Evolutionary conservation across 257 asterid species (phyloP).

Genomic region (Petunia secreta): DNA sequence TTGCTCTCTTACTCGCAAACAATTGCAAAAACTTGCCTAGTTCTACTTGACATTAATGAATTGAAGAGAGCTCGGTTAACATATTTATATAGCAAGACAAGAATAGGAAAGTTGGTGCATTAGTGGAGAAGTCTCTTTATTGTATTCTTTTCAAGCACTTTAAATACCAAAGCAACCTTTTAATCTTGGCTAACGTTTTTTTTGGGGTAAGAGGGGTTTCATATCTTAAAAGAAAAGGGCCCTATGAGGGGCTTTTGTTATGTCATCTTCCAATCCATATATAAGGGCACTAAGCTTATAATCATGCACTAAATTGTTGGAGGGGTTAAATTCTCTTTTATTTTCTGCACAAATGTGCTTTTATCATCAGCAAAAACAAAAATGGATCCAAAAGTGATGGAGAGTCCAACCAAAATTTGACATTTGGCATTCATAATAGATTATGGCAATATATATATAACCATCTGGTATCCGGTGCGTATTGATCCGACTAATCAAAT

Average conservation of each 20-base stretch:
- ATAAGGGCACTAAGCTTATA: conserved; percentile 26
- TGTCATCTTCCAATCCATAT: conserved; percentile 34
- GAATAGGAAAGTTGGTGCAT: not conserved
- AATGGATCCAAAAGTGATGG: conserved; percentile 12
- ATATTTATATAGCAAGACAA: conserved; percentile 10
- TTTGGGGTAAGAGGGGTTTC: not conserved
- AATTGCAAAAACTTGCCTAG: not conserved
- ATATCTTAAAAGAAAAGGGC: not conserved
- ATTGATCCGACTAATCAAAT: no score
- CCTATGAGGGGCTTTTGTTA: conserved; percentile 26
- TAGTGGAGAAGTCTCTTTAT: not conserved
- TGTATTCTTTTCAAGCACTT: not conserved
- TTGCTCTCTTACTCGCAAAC: not conserved
- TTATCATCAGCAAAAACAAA: conserved; percentile 25
- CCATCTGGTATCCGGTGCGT: no score
- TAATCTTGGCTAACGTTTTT: not conserved
- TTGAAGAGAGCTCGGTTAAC: not conserved
- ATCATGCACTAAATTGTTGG: conserved; percentile 27
- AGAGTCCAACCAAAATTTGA: conserved; percentile 3
- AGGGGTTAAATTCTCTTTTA: conserved; percentile 22
- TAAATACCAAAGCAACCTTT: not conserved
- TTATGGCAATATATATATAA: not conserved
- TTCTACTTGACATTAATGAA: conserved; percentile 11
- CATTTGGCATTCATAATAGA: conserved; percentile 16
- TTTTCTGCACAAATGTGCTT: not conserved